phyloP scores from a whole-genome alignment of 495 filamentous ascomycete species.

The Cladorrhinum samala region DNA sequence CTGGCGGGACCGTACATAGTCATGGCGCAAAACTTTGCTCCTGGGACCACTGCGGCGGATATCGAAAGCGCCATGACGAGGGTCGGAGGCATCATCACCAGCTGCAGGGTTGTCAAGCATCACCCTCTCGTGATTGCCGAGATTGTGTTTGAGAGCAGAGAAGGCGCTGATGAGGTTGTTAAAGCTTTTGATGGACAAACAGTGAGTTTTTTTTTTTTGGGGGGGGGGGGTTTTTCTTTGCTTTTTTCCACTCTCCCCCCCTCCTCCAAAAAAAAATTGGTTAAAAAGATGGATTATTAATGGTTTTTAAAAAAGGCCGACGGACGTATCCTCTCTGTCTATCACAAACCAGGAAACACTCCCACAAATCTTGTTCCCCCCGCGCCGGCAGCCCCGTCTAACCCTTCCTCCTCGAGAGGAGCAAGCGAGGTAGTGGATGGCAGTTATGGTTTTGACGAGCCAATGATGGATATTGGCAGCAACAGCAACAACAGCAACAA shows the following conservation, averaged over 20 bases:
- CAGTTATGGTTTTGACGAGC: conserved; percentile 14
- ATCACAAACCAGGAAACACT: conserved; percentile 49
- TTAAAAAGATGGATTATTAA: conserved; percentile 6
- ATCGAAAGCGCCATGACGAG: conserved; percentile 81
- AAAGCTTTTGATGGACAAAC: conserved; percentile 80
- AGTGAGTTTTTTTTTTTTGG: conserved; percentile 44
- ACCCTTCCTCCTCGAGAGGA: background rate
- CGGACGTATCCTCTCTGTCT: conserved; percentile 73
- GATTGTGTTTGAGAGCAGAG: conserved; percentile 70
- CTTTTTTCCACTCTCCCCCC: conserved; percentile 14
- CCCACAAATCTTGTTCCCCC: background rate
- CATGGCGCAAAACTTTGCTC: conserved; percentile 81
- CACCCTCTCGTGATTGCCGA: conserved; percentile 79
- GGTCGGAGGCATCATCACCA: conserved; percentile 60
- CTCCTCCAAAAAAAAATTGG: too few relatives aligned
- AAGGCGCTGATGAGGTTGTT: conserved; percentile 73
- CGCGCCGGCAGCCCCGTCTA: too few relatives aligned
- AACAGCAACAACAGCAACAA: background rate
- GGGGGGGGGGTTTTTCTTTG: too few relatives aligned
- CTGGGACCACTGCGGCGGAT: conserved; percentile 88
- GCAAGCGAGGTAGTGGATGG: conserved; percentile 11
- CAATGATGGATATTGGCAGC: background rate
- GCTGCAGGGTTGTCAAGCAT: conserved; percentile 64
- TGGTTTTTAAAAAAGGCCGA: conserved; percentile 56
- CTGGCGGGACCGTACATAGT: conserved; percentile 77